Conservation (phyloP, 768 basidiomycete genomes). For the Suillus fuscotomentosus region DNA sequence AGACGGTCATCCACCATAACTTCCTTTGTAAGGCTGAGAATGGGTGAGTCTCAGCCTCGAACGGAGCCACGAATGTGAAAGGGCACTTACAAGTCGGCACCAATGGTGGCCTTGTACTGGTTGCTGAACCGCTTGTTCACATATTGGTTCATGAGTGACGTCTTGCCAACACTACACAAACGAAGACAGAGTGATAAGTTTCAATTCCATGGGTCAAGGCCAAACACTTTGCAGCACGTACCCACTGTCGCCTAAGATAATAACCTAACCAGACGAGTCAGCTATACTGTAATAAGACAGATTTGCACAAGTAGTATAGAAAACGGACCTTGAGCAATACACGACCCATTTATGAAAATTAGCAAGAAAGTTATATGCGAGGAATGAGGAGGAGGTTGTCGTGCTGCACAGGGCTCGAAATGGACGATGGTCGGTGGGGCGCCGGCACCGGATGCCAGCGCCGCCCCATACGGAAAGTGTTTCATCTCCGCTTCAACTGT, state of each 20-base stretch:
- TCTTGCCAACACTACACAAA: conserved; percentile 86
- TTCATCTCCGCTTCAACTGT: conserved; percentile 26
- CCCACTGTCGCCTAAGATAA: conserved; percentile 98
- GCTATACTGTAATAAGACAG: neutral
- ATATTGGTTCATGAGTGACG: conserved; percentile 99
- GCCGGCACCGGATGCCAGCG: conserved; percentile 12
- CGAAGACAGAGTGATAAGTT: conserved; percentile 6
- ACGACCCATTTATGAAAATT: conserved; percentile 62
- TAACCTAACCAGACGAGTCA: conserved; percentile 60
- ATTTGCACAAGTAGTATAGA: neutral
- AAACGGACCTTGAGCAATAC: conserved; percentile 75
- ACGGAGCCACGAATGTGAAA: conserved; percentile 11
- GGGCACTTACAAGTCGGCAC: conserved; percentile 85
- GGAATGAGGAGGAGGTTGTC: neutral
- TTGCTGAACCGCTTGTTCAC: conserved; percentile 99
- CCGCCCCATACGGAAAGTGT: conserved; percentile 17
- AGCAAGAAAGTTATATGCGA: neutral
- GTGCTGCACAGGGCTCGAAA: conserved; percentile 11
- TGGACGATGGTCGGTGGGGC: conserved; percentile 17
- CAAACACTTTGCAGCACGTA: conserved; percentile 38
- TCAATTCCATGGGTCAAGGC: conserved; percentile 3
- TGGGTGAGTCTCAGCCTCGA: conserved; percentile 18
- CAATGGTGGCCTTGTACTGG: conserved; percentile 99
- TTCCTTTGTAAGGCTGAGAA: conserved; percentile 87
- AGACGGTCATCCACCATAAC: conserved; percentile 97